Evolutionary conservation across 2,329 filamentous ascomycete species (phyloP).

Genomic region (Cryphonectria parasitica): DNA sequence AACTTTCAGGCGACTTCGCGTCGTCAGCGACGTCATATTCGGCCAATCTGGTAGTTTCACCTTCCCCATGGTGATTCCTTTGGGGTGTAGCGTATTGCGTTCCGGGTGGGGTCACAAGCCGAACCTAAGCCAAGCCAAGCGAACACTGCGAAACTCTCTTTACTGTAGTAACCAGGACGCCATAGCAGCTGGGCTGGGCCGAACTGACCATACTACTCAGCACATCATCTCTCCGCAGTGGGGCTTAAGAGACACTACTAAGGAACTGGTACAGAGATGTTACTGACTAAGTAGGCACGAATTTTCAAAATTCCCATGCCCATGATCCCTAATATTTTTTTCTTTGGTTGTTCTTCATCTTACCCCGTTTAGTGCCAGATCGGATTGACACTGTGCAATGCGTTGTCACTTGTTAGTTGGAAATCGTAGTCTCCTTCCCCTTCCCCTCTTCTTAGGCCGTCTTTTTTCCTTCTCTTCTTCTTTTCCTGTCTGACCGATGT

Average conservation of each 20-base stretch:
- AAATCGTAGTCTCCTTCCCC: not conserved
- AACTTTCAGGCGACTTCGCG: not conserved
- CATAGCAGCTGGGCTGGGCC: not conserved
- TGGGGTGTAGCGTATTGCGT: slow-evolving; percentile 4
- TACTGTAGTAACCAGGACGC: not conserved
- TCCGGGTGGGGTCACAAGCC: slow-evolving; percentile 7
- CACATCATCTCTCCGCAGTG: slow-evolving; percentile 1
- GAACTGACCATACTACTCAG: not conserved
- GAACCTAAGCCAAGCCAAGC: not conserved
- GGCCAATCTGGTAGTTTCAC: slow-evolving; percentile 5
- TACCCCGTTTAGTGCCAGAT: not conserved
- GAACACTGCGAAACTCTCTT: slow-evolving; percentile 2
- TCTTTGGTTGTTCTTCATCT: too few species aligned
- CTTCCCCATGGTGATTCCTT: slow-evolving; percentile 1
- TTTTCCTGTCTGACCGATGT: not conserved
- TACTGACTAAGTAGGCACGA: not conserved
- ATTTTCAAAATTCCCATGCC: slow-evolving; percentile 9
- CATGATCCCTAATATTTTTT: not conserved
- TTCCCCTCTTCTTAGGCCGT: too few species aligned
- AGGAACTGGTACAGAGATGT: not conserved
- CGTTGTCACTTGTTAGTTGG: slow-evolving; percentile 1
- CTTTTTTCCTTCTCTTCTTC: not conserved
- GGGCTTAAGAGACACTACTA: not conserved
- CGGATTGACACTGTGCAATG: slow-evolving; percentile 8
- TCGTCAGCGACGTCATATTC: slow-evolving; percentile 11